Evolutionary conservation across 495 filamentous ascomycete genomes (phyloP).

Genomic region (Hyphodiscus hymeniophilus): DNA sequence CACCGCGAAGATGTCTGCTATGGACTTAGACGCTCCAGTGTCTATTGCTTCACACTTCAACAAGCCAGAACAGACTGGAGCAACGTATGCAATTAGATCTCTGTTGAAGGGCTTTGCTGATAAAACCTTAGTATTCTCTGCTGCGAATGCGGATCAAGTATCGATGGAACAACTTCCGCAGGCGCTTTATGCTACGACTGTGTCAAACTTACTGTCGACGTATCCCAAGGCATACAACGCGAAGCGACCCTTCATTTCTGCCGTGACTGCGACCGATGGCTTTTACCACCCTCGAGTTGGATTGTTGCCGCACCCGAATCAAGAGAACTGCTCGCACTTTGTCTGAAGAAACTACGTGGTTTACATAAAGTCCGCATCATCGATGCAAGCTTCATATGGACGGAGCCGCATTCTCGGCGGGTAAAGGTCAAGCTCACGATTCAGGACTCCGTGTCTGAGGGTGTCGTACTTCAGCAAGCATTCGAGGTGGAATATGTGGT

Average conservation of each 20-base stretch:
- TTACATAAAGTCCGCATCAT: conserved; percentile 82
- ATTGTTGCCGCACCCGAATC: conserved; percentile 74
- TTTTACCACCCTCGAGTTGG: conserved; percentile 82
- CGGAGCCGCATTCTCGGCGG: conserved; percentile 86
- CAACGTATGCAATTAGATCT: conserved; percentile 41
- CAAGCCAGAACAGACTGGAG: conserved; percentile 39
- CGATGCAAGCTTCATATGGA: conserved; percentile 96
- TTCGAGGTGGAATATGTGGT: conserved; percentile 93
- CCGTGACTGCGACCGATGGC: conserved; percentile 88
- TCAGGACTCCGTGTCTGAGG: conserved; percentile 59
- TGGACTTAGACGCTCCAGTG: conserved; percentile 63
- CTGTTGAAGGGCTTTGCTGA: conserved; percentile 11
- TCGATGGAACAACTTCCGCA: conserved; percentile 78
- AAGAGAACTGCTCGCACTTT: conserved; percentile 82
- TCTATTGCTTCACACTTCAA: conserved; percentile 40
- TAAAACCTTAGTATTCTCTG: conserved; percentile 65
- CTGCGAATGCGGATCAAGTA: conserved; percentile 89
- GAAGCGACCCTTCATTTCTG: conserved; percentile 80
- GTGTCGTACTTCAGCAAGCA: conserved; percentile 83
- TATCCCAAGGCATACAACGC: conserved; percentile 83
- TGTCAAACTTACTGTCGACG: conserved; percentile 85
- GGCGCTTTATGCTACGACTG: conserved; percentile 92
- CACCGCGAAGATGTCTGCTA: conserved; percentile 42
- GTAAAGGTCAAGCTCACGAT: conserved; percentile 90
- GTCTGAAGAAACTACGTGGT: conserved; percentile 72